Evolutionary conservation across 1,284 basidiomycete species (phyloP).

Genomic region (Austroboletus novae-zelandiae): DNA sequence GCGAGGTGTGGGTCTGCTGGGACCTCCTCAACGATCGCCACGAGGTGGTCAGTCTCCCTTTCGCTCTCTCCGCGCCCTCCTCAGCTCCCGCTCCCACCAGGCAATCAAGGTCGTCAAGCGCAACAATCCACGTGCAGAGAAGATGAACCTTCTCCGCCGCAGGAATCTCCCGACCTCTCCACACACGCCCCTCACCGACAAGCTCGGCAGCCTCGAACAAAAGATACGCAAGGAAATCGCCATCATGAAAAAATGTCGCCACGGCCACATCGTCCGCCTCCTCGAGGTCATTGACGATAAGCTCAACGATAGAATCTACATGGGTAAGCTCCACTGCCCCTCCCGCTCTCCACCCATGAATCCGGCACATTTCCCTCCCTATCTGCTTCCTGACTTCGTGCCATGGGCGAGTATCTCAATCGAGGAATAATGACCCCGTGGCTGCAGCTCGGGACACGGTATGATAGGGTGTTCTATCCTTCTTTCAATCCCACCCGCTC

Average conservation of each 20-base stretch:
- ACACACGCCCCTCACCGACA: constrained; percentile 56
- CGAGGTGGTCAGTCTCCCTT: constrained; percentile 38
- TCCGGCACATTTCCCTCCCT: constrained; percentile 15
- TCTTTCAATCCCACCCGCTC: constrained; percentile 12
- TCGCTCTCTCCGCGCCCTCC: constrained; percentile 6
- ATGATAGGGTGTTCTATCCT: constrained; percentile 25
- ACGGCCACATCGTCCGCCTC: constrained; percentile 89
- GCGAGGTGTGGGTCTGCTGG: constrained; percentile 72
- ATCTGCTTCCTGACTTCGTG: constrained; percentile 21
- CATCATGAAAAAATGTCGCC: constrained; percentile 95
- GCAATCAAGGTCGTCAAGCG: constrained; percentile 83
- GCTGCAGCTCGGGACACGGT: constrained; percentile 30
- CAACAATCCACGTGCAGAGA: constrained; percentile 51
- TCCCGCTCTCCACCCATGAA: constrained; percentile 8
- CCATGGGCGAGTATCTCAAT: constrained; percentile 17
- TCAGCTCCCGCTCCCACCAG: constrained; percentile 37
- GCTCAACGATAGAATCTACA: constrained; percentile 86
- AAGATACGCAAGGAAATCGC: constrained; percentile 92
- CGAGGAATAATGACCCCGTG: constrained; percentile 34
- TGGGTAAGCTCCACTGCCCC: constrained; percentile 59
- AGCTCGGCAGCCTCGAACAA: constrained; percentile 68
- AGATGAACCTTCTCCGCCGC: constrained; percentile 61
- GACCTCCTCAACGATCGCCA: constrained; percentile 46
- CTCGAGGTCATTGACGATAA: constrained; percentile 96
- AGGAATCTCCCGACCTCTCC: constrained; percentile 50